Base-by-base conservation (phyloP, 2,329 filamentous ascomycete species). In the Fusarium sp. region DNA sequence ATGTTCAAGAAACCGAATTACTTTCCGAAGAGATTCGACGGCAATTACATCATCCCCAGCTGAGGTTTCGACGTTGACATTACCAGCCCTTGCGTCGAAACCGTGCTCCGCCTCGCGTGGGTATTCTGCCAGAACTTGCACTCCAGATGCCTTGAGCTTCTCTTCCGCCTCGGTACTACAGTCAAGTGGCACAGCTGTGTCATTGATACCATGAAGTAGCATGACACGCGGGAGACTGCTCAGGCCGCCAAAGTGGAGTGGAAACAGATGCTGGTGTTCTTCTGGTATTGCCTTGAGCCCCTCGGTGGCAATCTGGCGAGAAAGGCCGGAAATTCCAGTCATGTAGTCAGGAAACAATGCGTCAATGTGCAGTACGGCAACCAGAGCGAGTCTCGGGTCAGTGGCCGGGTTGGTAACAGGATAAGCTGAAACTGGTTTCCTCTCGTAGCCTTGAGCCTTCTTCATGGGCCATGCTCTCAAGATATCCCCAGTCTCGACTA, bases 321-420 rank as follows among this genome's bases (percentile, higher is more conserved):
- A 60, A 0, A 77, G 58, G 0, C 74, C 74, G 0, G 64, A n/a
- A 1, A 75, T 2, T 0, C 76, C 76, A 1, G 74, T 72, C n/a
- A 77, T 72, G n/a, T 77, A 77, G 11, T 77, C 76, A 4, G 70
- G 74, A 25, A 75, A 74, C 0, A 76, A 35, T 0, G 70, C 76
- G 2, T 78, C 74, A 2, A 78, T 43, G 5, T 78, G 76, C 0
- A 77, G 50, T 10, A 76, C 76, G 2, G 74, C 64, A 1, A 64
- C 18, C 1, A 77, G 32, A 1, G 32, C 32, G n/a, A 69, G 57
- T 0, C 76, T 39, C 0, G 52, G 41, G 11, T 75, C 70, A 13
- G 56, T 11, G 8, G 39, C 18, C 0, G 61, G 25, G 9, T 73
- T 37, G 1, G 34, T 13, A 0, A 54, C 25, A 0, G 70, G 66